Evolutionary conservation across 2,329 filamentous ascomycete species (phyloP).

Genomic region (Nemania sp.): DNA sequence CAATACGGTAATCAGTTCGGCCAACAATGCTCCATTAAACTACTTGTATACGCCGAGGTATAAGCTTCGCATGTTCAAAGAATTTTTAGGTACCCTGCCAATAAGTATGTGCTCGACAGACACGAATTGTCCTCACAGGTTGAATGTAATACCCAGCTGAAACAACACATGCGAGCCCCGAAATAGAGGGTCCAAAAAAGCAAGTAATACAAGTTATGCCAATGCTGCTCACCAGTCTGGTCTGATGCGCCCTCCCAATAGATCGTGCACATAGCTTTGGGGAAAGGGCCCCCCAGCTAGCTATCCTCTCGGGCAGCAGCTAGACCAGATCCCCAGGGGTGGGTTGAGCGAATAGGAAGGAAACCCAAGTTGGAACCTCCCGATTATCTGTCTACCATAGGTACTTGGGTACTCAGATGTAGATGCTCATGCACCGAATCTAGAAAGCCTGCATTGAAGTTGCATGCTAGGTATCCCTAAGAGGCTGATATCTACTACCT

Average conservation of each 20-base stretch:
- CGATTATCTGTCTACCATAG: too few species aligned
- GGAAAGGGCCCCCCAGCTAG: conserved; percentile 5
- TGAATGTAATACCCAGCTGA: conserved; percentile 14
- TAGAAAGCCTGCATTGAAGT: conserved; percentile 11
- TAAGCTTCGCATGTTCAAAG: background rate
- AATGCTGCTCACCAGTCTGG: conserved; percentile 19
- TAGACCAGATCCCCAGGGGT: background rate
- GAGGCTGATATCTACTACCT: conserved; percentile 3
- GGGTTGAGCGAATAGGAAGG: too few species aligned
- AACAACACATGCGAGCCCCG: conserved; percentile 20
- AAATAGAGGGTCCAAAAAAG: conserved; percentile 12
- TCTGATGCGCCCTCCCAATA: conserved; percentile 7
- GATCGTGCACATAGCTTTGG: background rate
- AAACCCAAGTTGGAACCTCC: too few species aligned
- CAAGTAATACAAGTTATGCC: conserved; percentile 19
- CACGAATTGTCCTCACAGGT: background rate
- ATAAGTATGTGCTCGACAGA: conserved; percentile 9
- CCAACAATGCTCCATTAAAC: background rate
- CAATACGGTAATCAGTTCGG: background rate
- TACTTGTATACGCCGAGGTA: background rate
- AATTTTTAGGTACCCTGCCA: background rate
- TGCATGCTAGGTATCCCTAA: background rate
- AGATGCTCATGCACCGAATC: too few species aligned
- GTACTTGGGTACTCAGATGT: too few species aligned
- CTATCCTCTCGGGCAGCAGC: too few species aligned